Conservation (phyloP, 2,329 filamentous ascomycete species). For the Alternaria atra region DNA sequence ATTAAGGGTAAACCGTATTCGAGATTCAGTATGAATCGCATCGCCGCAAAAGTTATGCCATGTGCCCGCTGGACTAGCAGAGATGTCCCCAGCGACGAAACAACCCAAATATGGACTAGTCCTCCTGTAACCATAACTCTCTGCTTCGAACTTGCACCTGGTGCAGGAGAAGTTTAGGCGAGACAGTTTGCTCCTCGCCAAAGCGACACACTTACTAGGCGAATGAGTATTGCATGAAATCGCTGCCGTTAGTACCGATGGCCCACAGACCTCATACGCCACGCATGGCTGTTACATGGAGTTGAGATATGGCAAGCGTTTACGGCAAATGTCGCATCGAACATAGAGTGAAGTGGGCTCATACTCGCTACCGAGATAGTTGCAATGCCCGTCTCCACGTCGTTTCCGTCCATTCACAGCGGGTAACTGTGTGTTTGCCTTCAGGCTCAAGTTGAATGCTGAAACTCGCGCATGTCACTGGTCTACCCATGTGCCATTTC, state of each 20-base stretch:
- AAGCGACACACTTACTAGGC: conserved; percentile 29
- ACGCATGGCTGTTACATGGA: conserved; percentile 37
- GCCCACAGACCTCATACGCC: conserved; percentile 43
- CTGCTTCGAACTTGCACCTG: conserved; percentile 31
- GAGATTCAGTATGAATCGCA: conserved; percentile 31
- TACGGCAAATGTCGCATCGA: conserved; percentile 38
- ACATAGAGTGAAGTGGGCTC: conserved; percentile 21
- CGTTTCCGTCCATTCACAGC: conserved; percentile 13
- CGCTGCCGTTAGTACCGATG: conserved; percentile 36
- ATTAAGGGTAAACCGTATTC: conserved; percentile 23
- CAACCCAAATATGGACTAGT: conserved; percentile 31
- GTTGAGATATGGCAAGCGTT: conserved; percentile 23
- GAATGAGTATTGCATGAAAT: conserved; percentile 28
- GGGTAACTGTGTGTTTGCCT: conserved; percentile 18
- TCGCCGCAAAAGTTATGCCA: conserved; percentile 31
- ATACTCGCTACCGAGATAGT: conserved; percentile 12
- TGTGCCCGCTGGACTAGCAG: conserved; percentile 36
- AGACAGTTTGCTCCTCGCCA: conserved; percentile 29
- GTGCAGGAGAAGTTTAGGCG: conserved; percentile 29
- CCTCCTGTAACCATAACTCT: conserved; percentile 24
- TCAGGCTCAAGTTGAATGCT: conserved; percentile 65
- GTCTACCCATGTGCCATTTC: conserved; percentile 11
- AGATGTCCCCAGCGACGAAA: conserved; percentile 32
- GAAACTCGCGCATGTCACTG: conserved; percentile 70
- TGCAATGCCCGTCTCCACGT: conserved; percentile 14